Evolutionary conservation across 225 moss, liverwort and hornwort species (phyloP).

Genomic region (Sphagnum contortum): DNA sequence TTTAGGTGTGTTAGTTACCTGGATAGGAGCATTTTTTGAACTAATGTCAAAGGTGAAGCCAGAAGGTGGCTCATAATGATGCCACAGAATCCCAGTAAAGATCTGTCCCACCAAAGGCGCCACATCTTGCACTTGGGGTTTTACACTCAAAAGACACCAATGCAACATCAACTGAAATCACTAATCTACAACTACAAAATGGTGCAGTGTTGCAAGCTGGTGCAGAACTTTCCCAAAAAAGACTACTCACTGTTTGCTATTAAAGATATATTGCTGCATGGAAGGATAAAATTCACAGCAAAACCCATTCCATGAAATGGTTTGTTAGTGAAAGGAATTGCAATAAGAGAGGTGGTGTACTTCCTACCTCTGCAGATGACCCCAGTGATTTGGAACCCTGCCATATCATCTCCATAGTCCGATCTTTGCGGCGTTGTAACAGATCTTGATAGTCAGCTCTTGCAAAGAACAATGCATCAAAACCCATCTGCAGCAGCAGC

Average conservation of each 20-base stretch:
- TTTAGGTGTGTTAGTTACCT: slow-evolving; percentile 9
- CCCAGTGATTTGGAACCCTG: slow-evolving; percentile 84
- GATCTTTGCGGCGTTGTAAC: slow-evolving; percentile 60
- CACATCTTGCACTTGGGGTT: too few species aligned
- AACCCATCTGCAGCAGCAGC: slow-evolving; percentile 56
- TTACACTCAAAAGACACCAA: too few species aligned
- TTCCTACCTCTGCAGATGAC: slow-evolving; percentile 65
- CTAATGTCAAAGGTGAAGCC: slow-evolving; percentile 70
- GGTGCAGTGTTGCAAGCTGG: too few species aligned
- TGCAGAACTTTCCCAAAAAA: too few species aligned
- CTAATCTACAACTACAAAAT: too few species aligned
- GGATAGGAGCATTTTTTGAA: slow-evolving; percentile 50
- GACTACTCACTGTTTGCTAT: too few species aligned
- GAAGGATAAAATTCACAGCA: too few species aligned
- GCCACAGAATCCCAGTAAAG: slow-evolving; percentile 74
- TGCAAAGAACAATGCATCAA: slow-evolving; percentile 87
- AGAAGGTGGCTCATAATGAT: slow-evolving; percentile 73
- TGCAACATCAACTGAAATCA: too few species aligned
- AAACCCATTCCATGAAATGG: too few species aligned
- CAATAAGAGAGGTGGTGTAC: too few species aligned
- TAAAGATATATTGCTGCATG: too few species aligned
- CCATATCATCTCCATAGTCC: slow-evolving; percentile 95
- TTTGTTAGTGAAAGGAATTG: too few species aligned
- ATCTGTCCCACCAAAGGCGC: slow-evolving; percentile 26
- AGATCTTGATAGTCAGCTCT: slow-evolving; percentile 92